Conservation (phyloP, 2,329 filamentous ascomycete genomes). For the Alternaria atra region DNA sequence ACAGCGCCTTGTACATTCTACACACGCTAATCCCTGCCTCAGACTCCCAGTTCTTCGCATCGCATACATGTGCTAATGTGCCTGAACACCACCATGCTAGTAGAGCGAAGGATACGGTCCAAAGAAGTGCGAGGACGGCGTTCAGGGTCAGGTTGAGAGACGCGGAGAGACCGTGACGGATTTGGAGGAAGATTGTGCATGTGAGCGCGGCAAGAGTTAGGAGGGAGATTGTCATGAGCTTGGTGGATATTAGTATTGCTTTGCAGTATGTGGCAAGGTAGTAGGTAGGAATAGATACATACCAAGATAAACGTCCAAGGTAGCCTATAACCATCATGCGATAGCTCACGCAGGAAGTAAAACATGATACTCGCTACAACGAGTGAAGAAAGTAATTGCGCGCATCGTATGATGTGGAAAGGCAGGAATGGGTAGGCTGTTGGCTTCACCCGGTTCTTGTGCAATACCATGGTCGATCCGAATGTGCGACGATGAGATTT, state of each 20-base stretch:
- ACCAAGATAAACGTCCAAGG: constrained; percentile 70
- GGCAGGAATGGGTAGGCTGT: constrained; percentile 55
- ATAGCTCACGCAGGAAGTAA: constrained; percentile 65
- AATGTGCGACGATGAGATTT: not conserved
- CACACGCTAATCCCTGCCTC: constrained; percentile 65
- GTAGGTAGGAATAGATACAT: constrained; percentile 28
- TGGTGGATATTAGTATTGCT: constrained; percentile 4
- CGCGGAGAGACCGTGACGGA: constrained; percentile 62
- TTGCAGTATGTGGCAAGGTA: not conserved
- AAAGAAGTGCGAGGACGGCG: constrained; percentile 59
- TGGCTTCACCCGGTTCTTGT: constrained; percentile 45
- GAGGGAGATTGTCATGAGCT: constrained; percentile 63
- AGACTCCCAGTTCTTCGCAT: constrained; percentile 61
- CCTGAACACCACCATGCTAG: constrained; percentile 63
- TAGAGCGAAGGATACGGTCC: constrained; percentile 62
- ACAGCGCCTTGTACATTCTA: constrained; percentile 67
- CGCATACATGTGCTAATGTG: constrained; percentile 63
- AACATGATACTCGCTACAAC: constrained; percentile 64
- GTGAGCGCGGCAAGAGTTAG: constrained; percentile 60
- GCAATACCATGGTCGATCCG: constrained; percentile 23
- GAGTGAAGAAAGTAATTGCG: constrained; percentile 55
- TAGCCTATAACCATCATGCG: constrained; percentile 60
- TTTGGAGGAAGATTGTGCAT: constrained; percentile 61
- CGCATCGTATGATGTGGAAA: constrained; percentile 55
- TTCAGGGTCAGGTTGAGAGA: constrained; percentile 62